Evolutionary conservation across 192 early-diverging fungal species (phyloP).

Genomic region (Gonapodya sp.): DNA sequence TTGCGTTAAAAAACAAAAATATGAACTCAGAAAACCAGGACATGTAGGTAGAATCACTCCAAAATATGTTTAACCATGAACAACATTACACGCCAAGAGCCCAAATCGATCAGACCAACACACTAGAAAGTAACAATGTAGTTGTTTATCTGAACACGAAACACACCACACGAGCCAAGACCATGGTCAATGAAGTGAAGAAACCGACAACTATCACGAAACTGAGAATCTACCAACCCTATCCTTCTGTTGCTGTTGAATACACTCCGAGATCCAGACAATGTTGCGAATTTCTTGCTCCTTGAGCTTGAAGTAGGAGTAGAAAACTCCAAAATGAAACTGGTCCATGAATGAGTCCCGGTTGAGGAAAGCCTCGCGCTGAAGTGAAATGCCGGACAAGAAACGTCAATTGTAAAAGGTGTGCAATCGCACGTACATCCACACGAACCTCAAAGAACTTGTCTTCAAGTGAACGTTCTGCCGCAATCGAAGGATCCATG

Average conservation of each 20-base stretch:
- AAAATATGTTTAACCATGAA: no score
- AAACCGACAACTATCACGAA: neutral
- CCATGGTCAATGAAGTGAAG: neutral
- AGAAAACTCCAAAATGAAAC: slow-evolving; percentile 88
- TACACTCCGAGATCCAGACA: slow-evolving; percentile 66
- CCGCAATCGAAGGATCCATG: slow-evolving; percentile 54
- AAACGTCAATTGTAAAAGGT: neutral
- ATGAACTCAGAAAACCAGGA: no score
- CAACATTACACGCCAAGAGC: no score
- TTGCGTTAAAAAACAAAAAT: no score
- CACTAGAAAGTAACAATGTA: neutral
- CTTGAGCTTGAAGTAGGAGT: slow-evolving; percentile 88
- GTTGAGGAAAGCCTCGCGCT: slow-evolving; percentile 86
- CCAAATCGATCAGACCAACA: no score
- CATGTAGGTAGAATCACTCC: no score
- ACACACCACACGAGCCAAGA: neutral
- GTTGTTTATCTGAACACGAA: neutral
- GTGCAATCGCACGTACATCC: no score
- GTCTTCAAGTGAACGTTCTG: slow-evolving; percentile 78
- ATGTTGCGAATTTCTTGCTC: slow-evolving; percentile 99
- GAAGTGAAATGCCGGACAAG: neutral
- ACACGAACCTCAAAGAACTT: slow-evolving; percentile 80
- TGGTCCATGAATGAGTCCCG: slow-evolving; percentile 88
- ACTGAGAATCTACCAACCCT: no score
- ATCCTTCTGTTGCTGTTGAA: neutral